Base-by-base conservation (phyloP, 805 yeast species). In the Metschnikowia bowlesiae region DNA sequence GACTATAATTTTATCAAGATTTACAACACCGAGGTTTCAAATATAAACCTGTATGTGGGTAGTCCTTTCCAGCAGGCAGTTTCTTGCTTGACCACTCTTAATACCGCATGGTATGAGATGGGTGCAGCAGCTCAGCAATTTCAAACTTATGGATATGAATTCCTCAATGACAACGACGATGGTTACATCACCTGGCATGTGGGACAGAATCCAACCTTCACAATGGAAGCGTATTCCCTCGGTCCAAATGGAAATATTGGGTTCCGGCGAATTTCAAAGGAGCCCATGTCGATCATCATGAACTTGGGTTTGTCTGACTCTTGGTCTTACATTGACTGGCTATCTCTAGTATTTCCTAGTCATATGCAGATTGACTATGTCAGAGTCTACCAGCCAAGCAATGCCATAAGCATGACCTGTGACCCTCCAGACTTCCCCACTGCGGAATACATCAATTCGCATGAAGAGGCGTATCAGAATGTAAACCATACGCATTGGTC, bases 11-110 rank as follows among this genome's bases (percentile, higher is more conserved):
- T 78, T 62, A 66, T 90, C 48, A 91, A 84, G 63, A 73, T 92
- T 54, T 73, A 86, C 68, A 89, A 92, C 69, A 56, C 58, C 26
- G 71, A 87, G 0, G 72, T 85, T 40, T 87, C 97, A 1, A 65
- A 84, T 11, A 87, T 90, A 91, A 92, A 91, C 66, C 76, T 89
- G 1, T 91, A 89, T 69, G 76, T 88, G 31, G 99, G 98, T 52
- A 97, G 97, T 44, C 96, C 97, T 1, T 82, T 77, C 69, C 98
- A 92, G 71, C 92, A 92, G 70, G 97, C 97, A 45, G 78, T 92
- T 16, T 89, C 97, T 4, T 96, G 84, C 0, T 80, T 82, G 6
- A 79, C 97, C 0, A 84, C 88, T 1, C 73, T 92, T 58, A 91
- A 90, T 67, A 75, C 81, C 2, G 73, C 82, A 0, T 92, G 98